Conservation (phyloP, 345 rosid species). For the Rhodamnia argentea region DNA sequence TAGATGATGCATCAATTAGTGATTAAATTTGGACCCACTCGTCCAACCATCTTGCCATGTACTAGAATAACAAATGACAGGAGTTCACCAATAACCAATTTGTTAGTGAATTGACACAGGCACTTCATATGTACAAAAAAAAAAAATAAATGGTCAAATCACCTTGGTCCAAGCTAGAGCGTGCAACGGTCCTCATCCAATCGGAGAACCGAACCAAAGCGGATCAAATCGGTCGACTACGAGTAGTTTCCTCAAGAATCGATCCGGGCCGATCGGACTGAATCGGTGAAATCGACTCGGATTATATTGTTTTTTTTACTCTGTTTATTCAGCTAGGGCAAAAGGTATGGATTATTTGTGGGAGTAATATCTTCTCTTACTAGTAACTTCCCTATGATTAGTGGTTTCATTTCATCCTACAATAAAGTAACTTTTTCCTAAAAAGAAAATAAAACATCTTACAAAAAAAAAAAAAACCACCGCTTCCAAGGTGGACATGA, state of each 20-base stretch:
- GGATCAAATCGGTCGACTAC: too few relatives aligned
- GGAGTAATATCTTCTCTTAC: not conserved
- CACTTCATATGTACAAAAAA: too few relatives aligned
- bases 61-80: not conserved
- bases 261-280: fast-evolving
- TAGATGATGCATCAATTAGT: not conserved
- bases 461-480: not conserved
- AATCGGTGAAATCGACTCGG: not conserved
- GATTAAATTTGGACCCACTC: not conserved
- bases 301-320: not conserved
- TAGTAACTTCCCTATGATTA: not conserved
- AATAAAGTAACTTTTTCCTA: not conserved
- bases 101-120: too few relatives aligned
- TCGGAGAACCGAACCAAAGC: too few relatives aligned
- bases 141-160: too few relatives aligned
- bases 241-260: not conserved
- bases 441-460: not conserved
- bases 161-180: too few relatives aligned
- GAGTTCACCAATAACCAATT: too few relatives aligned
- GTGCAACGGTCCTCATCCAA: too few relatives aligned
- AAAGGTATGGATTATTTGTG: not conserved
- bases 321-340: not conserved
- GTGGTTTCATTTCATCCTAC: not conserved
- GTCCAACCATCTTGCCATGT: not conserved
- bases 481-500: not conserved